Conservation (phyloP, 805 yeast genomes). For the Diddensiella transvaalensis region DNA sequence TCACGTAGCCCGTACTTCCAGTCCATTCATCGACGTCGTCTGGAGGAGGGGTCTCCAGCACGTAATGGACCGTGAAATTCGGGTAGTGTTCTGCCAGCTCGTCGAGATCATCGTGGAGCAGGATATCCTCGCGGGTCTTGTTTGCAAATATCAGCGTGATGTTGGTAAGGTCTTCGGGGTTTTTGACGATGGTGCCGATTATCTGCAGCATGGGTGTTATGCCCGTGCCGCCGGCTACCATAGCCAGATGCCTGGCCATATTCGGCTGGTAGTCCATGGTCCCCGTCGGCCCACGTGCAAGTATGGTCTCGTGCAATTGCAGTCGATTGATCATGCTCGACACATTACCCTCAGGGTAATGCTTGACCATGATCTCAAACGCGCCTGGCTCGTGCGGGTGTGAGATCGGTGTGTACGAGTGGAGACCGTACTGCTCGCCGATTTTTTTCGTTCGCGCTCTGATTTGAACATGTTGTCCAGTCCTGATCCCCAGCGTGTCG, state of each 20-base stretch:
- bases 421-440: background rate
- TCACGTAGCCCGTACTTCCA: slow-evolving; percentile 63
- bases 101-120: slow-evolving; percentile 77
- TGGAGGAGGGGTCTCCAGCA: slow-evolving; percentile 62
- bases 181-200: slow-evolving; percentile 70
- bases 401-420: slow-evolving; percentile 76
- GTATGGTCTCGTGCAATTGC: slow-evolving; percentile 73
- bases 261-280: slow-evolving; percentile 78
- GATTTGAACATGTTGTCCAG: slow-evolving; percentile 86
- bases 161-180: slow-evolving; percentile 76
- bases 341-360: slow-evolving; percentile 81
- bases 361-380: slow-evolving; percentile 79
- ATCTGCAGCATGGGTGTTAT: slow-evolving; percentile 88
- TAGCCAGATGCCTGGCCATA: slow-evolving; percentile 67
- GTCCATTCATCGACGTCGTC: slow-evolving; percentile 74
- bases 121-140: slow-evolving; percentile 72
- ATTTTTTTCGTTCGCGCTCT: slow-evolving; percentile 62
- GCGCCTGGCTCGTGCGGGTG: slow-evolving; percentile 65
- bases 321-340: slow-evolving; percentile 69
- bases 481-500: slow-evolving; percentile 80
- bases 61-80: slow-evolving; percentile 61
- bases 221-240: slow-evolving; percentile 98
- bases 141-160: slow-evolving; percentile 78
- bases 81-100: slow-evolving; percentile 45
- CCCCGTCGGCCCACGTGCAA: slow-evolving; percentile 79